A percentile compares a stretch with the other conserved stretches of the same genome.
These are phyloP conservation scores for Aspergillus ruber DNA, from an alignment of 2,329 filamentous ascomycete species.

Conservation along the genomic window DNA sequence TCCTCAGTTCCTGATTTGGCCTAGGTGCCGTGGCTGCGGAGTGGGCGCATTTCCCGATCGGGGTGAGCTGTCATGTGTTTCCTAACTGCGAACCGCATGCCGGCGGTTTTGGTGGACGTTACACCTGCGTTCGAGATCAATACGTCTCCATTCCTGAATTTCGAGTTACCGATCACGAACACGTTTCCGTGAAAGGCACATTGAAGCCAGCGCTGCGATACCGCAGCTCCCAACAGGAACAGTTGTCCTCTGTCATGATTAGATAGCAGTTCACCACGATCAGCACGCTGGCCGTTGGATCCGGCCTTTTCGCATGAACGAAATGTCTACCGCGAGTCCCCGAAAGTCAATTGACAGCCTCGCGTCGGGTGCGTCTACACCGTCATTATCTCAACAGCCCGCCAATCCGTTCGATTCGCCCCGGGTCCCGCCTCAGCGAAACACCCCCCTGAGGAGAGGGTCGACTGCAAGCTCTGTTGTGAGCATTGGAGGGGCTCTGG, in stretches of 20 bases:
- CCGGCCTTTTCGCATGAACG: slow-evolving; percentile 32
- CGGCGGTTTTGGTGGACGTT: slow-evolving; percentile 9
- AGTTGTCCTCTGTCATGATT: slow-evolving; percentile 29
- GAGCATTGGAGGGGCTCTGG: slow-evolving; percentile 78
- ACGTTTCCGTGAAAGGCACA: not conserved
- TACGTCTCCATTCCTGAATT: not conserved
- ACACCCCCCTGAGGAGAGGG: slow-evolving; percentile 52
- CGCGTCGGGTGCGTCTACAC: slow-evolving; percentile 48
- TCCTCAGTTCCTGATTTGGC: slow-evolving; percentile 3
- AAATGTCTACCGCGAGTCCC: slow-evolving; percentile 57
- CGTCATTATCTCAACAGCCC: slow-evolving; percentile 46
- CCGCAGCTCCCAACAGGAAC: not conserved
- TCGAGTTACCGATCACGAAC: not conserved
- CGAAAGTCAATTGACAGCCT: slow-evolving; percentile 63
- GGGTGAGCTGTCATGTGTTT: slow-evolving; percentile 17
- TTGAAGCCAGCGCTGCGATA: not conserved
- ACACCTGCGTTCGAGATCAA: slow-evolving; percentile 1
- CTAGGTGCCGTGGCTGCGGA: slow-evolving; percentile 7
- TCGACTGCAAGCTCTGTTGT: slow-evolving; percentile 83
- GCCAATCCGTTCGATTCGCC: slow-evolving; percentile 30
- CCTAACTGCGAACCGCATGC: slow-evolving; percentile 15
- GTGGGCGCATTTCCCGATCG: slow-evolving; percentile 22
- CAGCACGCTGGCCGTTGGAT: slow-evolving; percentile 27
- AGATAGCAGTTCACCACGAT: slow-evolving; percentile 22
- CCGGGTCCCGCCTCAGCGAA: slow-evolving; percentile 27